Evolutionary conservation across 257 asterid genomes (phyloP), one percentile per base, ranked within the genome.

Genomic region (Haberlea rhodopensis): DNA sequence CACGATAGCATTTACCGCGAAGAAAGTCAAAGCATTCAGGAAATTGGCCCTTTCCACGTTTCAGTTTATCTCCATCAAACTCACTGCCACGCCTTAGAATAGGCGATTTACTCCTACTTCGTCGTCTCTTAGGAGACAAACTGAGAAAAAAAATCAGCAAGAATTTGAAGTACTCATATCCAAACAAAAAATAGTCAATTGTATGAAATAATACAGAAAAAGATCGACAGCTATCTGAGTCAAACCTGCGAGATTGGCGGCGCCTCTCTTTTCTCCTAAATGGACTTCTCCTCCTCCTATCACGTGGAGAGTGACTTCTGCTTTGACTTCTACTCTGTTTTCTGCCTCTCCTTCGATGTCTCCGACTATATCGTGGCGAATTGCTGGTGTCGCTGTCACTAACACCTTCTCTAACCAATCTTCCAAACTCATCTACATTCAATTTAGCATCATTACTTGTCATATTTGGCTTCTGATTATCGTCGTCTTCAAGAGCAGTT

Each of bases 1-100:
- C 99, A 70, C 91, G 90, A 73, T 92, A 81, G 73, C 99, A 92
- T 78, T 73, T 92, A 29, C 97, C 99, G 65, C 78, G 81, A 53
- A 62, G 70, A 78, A 85, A 84, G 77, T 81, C 81, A 68, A 81
- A 84, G 86, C 99, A 92, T 37, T 72, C 80, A 28, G 78, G 70
- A 72, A 53, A 68, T 21, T 71, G 84, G 58, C 66, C 72, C 73
- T 80, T 87, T 56, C 79, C 90, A 65, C 83, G 60, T 79, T 78
- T 83, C 73, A 48, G 60, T 70, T 75, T 81, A 73, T 84, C 87
- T 49, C 79, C 78, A 45, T 68, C 67, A 46, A 66, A 66, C 34
- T 77, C 85, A 70, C 53, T 68, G 54, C 78, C 82, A 53, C 75
- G 85, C 80, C 87, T 69, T 34, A 46, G 24, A 64, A 75, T 70